Evolutionary conservation across 1,139 yeast species (phyloP), one percentile per base, ranked within the genome.

Genomic region (Pichia sp.): DNA sequence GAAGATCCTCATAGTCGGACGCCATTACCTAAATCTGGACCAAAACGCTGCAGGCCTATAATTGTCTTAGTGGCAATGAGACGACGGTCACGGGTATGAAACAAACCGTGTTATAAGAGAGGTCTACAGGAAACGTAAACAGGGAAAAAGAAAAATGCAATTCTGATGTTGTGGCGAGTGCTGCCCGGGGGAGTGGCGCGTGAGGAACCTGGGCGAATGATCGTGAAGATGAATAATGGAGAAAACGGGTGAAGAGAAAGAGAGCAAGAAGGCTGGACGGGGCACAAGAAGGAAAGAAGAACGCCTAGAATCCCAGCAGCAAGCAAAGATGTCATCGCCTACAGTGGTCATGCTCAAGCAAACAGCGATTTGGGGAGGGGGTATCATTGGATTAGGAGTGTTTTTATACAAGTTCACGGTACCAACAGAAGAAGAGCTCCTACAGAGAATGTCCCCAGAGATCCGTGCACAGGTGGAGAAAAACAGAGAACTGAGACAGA

Each of bases 391-490:
- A 2, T 63, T 81, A 0, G 96, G 96, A 7, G 79, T 82, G 1
- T 57, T 86, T 4, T 71, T 85, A 25, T 85, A 70, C 70, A 83
- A 80, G 57, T 86, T 80, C 65, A 80, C 91, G 3, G 84, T 89
- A 0, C 96, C 96, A 1, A 78, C 93, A 0, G 96, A 88, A 60
- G 96, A 89, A 60, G 79, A 90, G 64, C 70, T 90, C 50, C 77
- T 90, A 44, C 80, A 83, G 19, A 70, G 77, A 49, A 77, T 90
- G 60, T 87, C 96, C 3, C 97, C 97, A 0, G 96, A 90, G 64
- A 72, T 89, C 47, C 74, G 90, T 58, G 83, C 83, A 13, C 85
- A 86, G 55, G 88, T 87, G 65, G 93, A 87, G 63, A 73, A 75
- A 51, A 85, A 85, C 63, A 76, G 76, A 60, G 82, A 72, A 8